Conservation (phyloP, 768 basidiomycete species). For the Mycena floridula region DNA sequence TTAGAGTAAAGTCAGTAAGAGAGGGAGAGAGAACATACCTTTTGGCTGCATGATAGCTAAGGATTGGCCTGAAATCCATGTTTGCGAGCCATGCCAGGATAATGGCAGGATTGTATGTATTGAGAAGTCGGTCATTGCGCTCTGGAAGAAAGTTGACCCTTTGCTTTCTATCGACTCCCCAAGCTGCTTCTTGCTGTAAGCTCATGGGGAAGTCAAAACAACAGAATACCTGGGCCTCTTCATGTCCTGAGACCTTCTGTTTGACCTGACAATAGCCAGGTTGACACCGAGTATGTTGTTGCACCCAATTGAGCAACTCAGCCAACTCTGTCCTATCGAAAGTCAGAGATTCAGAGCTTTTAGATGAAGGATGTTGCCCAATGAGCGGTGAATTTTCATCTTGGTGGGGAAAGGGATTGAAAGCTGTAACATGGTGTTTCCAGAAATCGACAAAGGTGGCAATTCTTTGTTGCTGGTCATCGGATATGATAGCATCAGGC, state of each 20-base stretch:
- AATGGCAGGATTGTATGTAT: slow-evolving; percentile 12
- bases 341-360: slow-evolving; percentile 8
- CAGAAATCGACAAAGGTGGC: slow-evolving; percentile 9
- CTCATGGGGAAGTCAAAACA: slow-evolving; percentile 12
- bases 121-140: slow-evolving; percentile 15
- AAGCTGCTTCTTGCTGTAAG: neutral
- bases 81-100: slow-evolving; percentile 18
- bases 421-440: slow-evolving; percentile 7
- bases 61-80: slow-evolving; percentile 15
- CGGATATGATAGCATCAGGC: slow-evolving; percentile 1
- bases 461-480: slow-evolving; percentile 6
- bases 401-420: slow-evolving; percentile 10
- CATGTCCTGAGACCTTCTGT: slow-evolving; percentile 11
- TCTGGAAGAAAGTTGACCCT: slow-evolving; percentile 6
- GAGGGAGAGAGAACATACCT: neutral
- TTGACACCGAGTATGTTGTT: slow-evolving; percentile 18
- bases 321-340: slow-evolving; percentile 20
- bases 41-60: slow-evolving; percentile 13
- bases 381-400: slow-evolving; percentile 6
- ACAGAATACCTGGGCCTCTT: slow-evolving; percentile 11
- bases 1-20: too few species aligned
- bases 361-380: slow-evolving; percentile 12
- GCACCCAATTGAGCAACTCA: slow-evolving; percentile 15
- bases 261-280: slow-evolving; percentile 17
- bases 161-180: slow-evolving; percentile 7